These are phyloP conservation scores for Trichocomaceae sp. DNA, from an alignment of 2,329 filamentous ascomycete species.

Conservation along the genomic window DNA sequence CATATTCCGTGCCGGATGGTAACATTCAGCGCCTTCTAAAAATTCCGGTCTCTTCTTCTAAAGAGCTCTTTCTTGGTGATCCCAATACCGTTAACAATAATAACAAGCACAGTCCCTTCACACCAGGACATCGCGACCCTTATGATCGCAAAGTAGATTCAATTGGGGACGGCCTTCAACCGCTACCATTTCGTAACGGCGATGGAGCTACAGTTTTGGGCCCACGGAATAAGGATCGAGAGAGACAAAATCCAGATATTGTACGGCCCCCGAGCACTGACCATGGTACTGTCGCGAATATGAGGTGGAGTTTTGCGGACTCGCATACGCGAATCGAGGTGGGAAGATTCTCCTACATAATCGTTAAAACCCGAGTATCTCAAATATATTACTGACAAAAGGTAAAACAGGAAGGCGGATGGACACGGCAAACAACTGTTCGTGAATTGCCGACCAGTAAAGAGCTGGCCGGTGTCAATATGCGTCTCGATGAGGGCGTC, in stretches of 20 bases:
- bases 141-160: conserved; percentile 59
- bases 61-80: conserved; percentile 21
- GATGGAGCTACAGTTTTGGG: conserved; percentile 61
- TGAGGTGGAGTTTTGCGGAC: conserved; percentile 65
- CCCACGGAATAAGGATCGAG: conserved; percentile 61
- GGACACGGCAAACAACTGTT: conserved; percentile 62
- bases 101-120: conserved; percentile 45
- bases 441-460: conserved; percentile 36
- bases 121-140: conserved; percentile 53
- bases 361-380: neutral
- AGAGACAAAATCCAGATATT: conserved; percentile 64
- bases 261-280: conserved; percentile 68
- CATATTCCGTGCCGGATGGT: conserved; percentile 14
- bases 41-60: conserved; percentile 18
- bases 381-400: neutral
- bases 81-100: neutral
- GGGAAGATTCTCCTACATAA: conserved; percentile 15
- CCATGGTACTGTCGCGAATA: conserved; percentile 62
- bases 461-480: conserved; percentile 71
- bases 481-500: conserved; percentile 65
- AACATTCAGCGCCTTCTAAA: conserved; percentile 31
- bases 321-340: conserved; percentile 60
- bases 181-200: conserved; percentile 54
- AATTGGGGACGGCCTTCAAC: conserved; percentile 32
- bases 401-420: conserved; percentile 58